These are phyloP conservation scores for Mycena galopus DNA, from an alignment of 768 basidiomycete genomes.

Conservation along the genomic window DNA sequence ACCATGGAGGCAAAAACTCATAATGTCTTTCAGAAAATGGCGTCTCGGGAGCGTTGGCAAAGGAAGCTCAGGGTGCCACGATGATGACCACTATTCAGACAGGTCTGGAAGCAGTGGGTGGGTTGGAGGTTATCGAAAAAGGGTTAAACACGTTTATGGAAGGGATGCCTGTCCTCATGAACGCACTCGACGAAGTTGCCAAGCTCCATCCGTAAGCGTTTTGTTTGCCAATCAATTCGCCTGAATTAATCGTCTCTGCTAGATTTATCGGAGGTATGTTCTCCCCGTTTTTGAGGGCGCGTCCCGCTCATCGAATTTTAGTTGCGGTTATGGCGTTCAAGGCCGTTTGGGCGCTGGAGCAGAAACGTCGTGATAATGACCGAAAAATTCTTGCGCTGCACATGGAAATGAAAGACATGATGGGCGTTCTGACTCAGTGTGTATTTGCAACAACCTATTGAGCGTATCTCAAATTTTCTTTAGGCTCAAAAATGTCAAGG, in stretches of 20 bases:
- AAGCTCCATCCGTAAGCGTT: slow-evolving; percentile 43
- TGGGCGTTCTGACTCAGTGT: too few relatives aligned
- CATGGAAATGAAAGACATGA: slow-evolving; percentile 54
- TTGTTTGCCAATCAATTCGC: neutral
- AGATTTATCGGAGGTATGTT: slow-evolving; percentile 32
- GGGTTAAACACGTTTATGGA: slow-evolving; percentile 27
- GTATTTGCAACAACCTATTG: too few relatives aligned
- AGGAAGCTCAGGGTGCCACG: neutral
- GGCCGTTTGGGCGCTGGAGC: slow-evolving; percentile 53
- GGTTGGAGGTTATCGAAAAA: slow-evolving; percentile 15
- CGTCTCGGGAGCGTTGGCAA: slow-evolving; percentile 1
- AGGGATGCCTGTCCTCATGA: slow-evolving; percentile 38
- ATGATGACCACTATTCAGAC: slow-evolving; percentile 6
- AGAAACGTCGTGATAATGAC: slow-evolving; percentile 56
- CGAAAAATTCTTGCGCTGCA: slow-evolving; percentile 51
- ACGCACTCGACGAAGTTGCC: slow-evolving; percentile 43
- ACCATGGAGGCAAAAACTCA: neutral
- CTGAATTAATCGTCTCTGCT: neutral
- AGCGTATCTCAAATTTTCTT: neutral
- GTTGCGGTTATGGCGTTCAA: slow-evolving; percentile 58
- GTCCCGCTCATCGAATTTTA: neutral
- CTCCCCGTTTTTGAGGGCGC: too few relatives aligned
- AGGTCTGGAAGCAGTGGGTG: slow-evolving; percentile 6
- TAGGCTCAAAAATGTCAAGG: slow-evolving; percentile 48
- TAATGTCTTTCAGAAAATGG: slow-evolving; percentile 11